Evolutionary conservation across 768 basidiomycete genomes (phyloP).

Genomic region (Tubosaeta brunneosetosa): DNA sequence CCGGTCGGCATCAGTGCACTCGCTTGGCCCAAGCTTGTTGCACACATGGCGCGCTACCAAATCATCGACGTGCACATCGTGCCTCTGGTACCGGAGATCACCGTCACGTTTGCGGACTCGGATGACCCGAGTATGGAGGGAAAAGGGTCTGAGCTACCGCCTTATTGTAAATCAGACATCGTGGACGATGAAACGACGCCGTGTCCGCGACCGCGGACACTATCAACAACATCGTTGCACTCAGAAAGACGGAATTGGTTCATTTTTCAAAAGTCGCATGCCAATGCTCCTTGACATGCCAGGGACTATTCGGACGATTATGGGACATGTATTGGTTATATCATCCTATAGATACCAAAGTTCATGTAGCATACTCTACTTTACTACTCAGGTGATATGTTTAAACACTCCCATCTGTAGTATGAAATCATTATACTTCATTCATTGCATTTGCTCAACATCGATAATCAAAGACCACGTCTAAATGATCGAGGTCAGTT

Average conservation of each 20-base stretch:
- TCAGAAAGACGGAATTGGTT: constrained; percentile 12
- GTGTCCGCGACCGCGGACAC: not conserved
- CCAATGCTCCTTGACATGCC: not conserved
- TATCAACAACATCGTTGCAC: not conserved
- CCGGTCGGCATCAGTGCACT: constrained; percentile 47
- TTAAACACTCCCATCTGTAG: not conserved
- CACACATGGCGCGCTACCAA: constrained; percentile 42
- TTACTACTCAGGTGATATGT: no score
- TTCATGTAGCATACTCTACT: not conserved
- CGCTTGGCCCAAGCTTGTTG: constrained; percentile 44
- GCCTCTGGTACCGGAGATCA: constrained; percentile 27
- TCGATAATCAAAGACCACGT: no score
- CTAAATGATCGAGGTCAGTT: not conserved
- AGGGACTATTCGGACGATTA: not conserved
- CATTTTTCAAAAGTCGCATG: constrained; percentile 6
- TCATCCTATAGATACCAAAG: not conserved
- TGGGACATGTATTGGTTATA: not conserved
- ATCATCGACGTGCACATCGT: constrained; percentile 41
- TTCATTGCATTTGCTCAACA: not conserved
- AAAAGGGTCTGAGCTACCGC: constrained; percentile 32
- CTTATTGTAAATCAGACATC: constrained; percentile 25
- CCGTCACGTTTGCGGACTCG: constrained; percentile 20
- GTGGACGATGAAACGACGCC: constrained; percentile 16
- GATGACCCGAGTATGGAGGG: constrained; percentile 9
- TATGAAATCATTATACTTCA: not conserved